These are phyloP conservation scores for Ammopiptanthus mongolicus DNA, from an alignment of 306 rosid species.

Conservation along the genomic window DNA sequence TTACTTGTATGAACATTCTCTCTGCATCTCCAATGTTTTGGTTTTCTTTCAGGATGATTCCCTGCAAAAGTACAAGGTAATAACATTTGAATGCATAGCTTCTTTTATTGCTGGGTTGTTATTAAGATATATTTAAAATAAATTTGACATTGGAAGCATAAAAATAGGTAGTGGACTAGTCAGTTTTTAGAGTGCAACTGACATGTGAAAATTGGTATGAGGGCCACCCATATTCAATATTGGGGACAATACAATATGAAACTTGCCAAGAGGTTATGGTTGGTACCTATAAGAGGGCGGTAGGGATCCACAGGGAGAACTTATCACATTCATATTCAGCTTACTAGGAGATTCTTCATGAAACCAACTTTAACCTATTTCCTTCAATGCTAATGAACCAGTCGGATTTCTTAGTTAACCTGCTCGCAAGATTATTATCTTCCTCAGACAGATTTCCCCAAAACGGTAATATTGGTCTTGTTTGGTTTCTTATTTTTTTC, in stretches of 20 bases:
- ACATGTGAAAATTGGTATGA: background rate
- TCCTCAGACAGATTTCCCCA: too few species aligned
- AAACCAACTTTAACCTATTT: background rate
- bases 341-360: background rate
- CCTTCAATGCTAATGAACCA: too few species aligned
- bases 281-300: background rate
- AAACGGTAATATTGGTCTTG: too few species aligned
- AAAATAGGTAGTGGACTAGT: background rate
- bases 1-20: constrained; percentile 94
- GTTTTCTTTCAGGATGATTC: constrained; percentile 80
- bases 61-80: constrained; percentile 43
- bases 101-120: background rate
- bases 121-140: background rate
- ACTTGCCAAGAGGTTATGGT: background rate
- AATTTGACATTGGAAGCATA: background rate
- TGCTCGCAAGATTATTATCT: too few species aligned
- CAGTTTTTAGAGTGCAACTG: background rate
- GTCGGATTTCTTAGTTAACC: too few species aligned
- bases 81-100: constrained; percentile 6
- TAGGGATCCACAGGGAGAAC: background rate
- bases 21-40: constrained; percentile 84
- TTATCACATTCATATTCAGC: background rate
- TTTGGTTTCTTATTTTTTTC: too few species aligned
- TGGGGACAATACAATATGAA: background rate
- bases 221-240: background rate